phyloP scores from a whole-genome alignment of 441 rosid species.

The Biscutella laevigata region DNA sequence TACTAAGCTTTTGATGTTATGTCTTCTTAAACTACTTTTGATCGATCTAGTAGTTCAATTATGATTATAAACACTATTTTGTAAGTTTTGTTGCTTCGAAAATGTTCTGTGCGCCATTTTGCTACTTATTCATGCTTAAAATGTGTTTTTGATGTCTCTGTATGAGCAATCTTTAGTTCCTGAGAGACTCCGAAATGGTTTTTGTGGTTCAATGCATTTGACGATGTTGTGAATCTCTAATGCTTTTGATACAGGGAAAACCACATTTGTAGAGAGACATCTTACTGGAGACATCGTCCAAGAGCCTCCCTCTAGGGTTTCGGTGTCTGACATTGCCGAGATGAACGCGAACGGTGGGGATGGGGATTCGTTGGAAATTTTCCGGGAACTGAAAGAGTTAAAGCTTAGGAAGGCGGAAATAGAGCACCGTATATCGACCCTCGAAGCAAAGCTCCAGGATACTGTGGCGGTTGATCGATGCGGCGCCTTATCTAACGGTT shows the following conservation, averaged over 20 bases:
- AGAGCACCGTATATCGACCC: slow-evolving; percentile 50
- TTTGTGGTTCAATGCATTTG: not conserved
- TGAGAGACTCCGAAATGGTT: not conserved
- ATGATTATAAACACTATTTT: too few species aligned
- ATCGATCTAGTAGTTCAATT: too few species aligned
- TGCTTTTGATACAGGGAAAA: slow-evolving; percentile 35
- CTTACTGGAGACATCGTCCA: slow-evolving; percentile 69
- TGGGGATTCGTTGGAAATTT: slow-evolving; percentile 30
- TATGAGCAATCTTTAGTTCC: not conserved
- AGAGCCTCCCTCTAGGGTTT: slow-evolving; percentile 27
- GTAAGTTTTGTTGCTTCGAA: too few species aligned
- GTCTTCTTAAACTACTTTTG: too few species aligned
- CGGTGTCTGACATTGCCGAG: not conserved
- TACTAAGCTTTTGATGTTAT: too few species aligned
- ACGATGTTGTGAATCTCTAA: not conserved
- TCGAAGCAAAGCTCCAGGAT: slow-evolving; percentile 58
- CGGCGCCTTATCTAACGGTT: slow-evolving; percentile 28
- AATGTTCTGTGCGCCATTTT: too few species aligned
- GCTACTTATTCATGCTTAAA: not conserved
- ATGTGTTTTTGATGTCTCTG: too few species aligned
- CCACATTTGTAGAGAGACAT: slow-evolving; percentile 59
- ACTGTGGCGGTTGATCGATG: slow-evolving; percentile 10
- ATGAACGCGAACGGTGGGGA: slow-evolving; percentile 49
- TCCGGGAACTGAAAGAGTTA: slow-evolving; percentile 40
- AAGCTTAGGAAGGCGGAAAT: slow-evolving; percentile 43